Conservation (phyloP, 2,329 filamentous ascomycete species). For the Raffaelea ambrosiae region DNA sequence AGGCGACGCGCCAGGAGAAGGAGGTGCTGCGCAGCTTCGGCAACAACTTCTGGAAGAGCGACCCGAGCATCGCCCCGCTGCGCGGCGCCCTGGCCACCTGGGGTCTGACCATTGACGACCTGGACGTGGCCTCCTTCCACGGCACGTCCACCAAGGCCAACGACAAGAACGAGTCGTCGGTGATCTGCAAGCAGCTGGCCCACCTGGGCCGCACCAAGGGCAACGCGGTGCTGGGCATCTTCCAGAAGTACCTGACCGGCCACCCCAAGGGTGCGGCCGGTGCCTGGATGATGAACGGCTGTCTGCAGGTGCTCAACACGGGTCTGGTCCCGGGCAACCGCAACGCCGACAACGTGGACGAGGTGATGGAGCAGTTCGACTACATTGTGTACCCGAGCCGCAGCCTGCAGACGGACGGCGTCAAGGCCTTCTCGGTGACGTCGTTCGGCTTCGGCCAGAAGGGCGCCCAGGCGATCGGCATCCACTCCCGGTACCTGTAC, state of each 20-base stretch:
- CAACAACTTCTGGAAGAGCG: slow-evolving; percentile 98
- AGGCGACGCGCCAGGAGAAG: slow-evolving; percentile 84
- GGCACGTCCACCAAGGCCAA: slow-evolving; percentile 97
- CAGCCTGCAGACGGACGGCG: slow-evolving; percentile 90
- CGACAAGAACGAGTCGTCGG: slow-evolving; percentile 98
- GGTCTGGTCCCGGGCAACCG: slow-evolving; percentile 94
- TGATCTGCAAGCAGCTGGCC: slow-evolving; percentile 90
- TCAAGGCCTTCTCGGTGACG: slow-evolving; percentile 98
- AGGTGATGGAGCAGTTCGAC: slow-evolving; percentile 95
- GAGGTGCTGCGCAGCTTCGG: slow-evolving; percentile 87
- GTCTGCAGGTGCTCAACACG: slow-evolving; percentile 87
- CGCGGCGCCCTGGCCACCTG: slow-evolving; percentile 94
- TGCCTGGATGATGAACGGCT: slow-evolving; percentile 99
- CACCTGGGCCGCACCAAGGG: slow-evolving; percentile 95
- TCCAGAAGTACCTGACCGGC: slow-evolving; percentile 98
- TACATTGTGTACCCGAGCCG: slow-evolving; percentile 96
- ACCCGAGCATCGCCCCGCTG: slow-evolving; percentile 85
- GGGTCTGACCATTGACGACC: slow-evolving; percentile 95
- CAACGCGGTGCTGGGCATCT: slow-evolving; percentile 91
- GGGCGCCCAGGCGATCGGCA: slow-evolving; percentile 92
- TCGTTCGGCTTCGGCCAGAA: slow-evolving; percentile 99
- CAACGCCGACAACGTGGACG: slow-evolving; percentile 95
- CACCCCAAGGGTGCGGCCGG: slow-evolving; percentile 98
- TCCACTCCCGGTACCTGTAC: slow-evolving; percentile 93
- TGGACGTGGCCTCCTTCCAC: slow-evolving; percentile 95